Conservation (phyloP, 1,284 basidiomycete genomes). For the Moesziomyces parantarcticus region DNA sequence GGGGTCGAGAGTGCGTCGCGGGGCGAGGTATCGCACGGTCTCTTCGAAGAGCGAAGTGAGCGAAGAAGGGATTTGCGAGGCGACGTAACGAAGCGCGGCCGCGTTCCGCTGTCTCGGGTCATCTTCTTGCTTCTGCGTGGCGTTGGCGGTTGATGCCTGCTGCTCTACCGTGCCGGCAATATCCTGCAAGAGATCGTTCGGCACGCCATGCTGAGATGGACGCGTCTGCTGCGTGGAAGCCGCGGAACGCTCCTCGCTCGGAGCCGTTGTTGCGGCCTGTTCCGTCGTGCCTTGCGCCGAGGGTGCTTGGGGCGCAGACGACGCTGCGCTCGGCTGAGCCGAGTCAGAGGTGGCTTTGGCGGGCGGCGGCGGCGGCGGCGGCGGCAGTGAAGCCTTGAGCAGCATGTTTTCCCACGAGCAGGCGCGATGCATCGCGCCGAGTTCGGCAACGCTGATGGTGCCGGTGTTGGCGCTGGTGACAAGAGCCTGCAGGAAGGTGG, state of each 20-base stretch:
- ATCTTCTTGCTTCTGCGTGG: conserved; percentile 26
- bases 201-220: conserved; percentile 40
- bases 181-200: conserved; percentile 42
- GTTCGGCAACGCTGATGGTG: conserved; percentile 75
- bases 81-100: conserved; percentile 77
- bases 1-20: conserved; percentile 80
- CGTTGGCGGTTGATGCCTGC: conserved; percentile 9
- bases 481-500: conserved; percentile 76
- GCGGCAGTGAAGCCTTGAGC: conserved; percentile 72
- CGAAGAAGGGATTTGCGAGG: conserved; percentile 80
- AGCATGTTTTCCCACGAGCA: conserved; percentile 87
- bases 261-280: background rate
- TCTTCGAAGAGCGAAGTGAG: conserved; percentile 89
- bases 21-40: conserved; percentile 83
- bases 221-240: conserved; percentile 10
- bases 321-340: conserved; percentile 11
- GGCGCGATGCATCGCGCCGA: conserved; percentile 85
- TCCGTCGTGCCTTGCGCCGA: conserved; percentile 1
- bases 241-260: conserved; percentile 6
- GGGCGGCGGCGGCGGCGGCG: conserved; percentile 16
- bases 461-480: conserved; percentile 68
- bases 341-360: background rate
- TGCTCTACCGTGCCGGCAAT: conserved; percentile 47
- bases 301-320: conserved; percentile 1
- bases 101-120: conserved; percentile 40